Conservation (phyloP, 371 early-diverging fungal genomes). For the Lichtheimia hyalospora region DNA sequence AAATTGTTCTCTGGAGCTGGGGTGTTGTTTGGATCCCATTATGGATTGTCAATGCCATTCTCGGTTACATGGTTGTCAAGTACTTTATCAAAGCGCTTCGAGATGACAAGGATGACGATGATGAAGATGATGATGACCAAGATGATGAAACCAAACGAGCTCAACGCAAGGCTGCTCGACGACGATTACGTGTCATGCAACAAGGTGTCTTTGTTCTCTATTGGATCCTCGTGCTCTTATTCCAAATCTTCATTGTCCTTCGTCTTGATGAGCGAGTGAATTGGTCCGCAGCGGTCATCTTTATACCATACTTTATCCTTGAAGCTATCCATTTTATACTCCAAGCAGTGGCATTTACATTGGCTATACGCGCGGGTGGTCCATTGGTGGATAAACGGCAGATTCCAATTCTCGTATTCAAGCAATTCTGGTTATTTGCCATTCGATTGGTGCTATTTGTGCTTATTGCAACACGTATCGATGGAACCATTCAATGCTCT, state of each 20-base stretch:
- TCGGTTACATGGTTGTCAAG: slow-evolving; percentile 26
- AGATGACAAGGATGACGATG: slow-evolving; percentile 26
- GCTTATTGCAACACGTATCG: slow-evolving; percentile 64
- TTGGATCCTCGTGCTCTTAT: slow-evolving; percentile 37
- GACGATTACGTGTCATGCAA: slow-evolving; percentile 13
- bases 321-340: slow-evolving; percentile 53
- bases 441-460: slow-evolving; percentile 58
- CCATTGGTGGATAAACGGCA: slow-evolving; percentile 2
- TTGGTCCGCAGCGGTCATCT: slow-evolving; percentile 62
- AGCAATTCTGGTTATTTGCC: slow-evolving; percentile 58
- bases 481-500: slow-evolving; percentile 52
- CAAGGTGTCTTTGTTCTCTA: slow-evolving; percentile 24
- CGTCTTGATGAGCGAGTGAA: slow-evolving; percentile 39
- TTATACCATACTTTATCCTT: slow-evolving; percentile 73
- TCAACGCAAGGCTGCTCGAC: slow-evolving; percentile 10
- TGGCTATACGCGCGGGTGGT: slow-evolving; percentile 14
- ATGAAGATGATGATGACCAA: slow-evolving; percentile 29
- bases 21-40: slow-evolving; percentile 77
- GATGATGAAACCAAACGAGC: slow-evolving; percentile 15
- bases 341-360: slow-evolving; percentile 21
- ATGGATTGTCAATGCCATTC: slow-evolving; percentile 66
- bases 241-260: slow-evolving; percentile 58
- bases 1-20: slow-evolving; percentile 67
- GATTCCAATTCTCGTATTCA: slow-evolving; percentile 23
- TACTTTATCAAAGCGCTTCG: slow-evolving; percentile 13